Evolutionary conservation across 805 yeast species (phyloP).

Genomic region (Hanseniaspora nectarophila): DNA sequence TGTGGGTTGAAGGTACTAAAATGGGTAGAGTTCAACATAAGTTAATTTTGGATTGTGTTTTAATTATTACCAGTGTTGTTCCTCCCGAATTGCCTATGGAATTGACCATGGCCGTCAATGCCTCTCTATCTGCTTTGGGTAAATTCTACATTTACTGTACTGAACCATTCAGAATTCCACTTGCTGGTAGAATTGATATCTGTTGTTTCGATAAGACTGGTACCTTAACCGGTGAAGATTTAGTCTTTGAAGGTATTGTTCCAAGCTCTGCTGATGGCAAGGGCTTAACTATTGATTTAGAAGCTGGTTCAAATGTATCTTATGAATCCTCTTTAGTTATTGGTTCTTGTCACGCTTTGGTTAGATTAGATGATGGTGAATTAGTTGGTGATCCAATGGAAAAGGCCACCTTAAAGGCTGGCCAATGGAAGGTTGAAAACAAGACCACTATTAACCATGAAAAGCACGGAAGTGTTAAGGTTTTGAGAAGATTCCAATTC

Average conservation of each 20-base stretch:
- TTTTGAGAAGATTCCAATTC: conserved; percentile 90
- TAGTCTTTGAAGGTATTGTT: conserved; percentile 91
- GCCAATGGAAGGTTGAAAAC: conserved; percentile 70
- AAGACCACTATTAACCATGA: conserved; percentile 57
- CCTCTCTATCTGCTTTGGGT: conserved; percentile 74
- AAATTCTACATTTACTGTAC: conserved; percentile 90
- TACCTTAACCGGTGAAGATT: conserved; percentile 91
- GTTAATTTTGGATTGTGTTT: conserved; percentile 85
- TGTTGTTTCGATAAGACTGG: conserved; percentile 99
- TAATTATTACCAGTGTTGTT: conserved; percentile 92
- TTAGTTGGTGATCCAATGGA: conserved; percentile 99
- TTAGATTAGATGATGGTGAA: conserved; percentile 88
- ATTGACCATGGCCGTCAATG: conserved; percentile 93
- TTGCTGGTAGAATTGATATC: conserved; percentile 94
- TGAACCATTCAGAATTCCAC: conserved; percentile 95
- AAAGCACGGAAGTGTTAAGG: conserved; percentile 40
- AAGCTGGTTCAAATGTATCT: conserved; percentile 48
- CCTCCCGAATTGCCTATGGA: conserved; percentile 99
- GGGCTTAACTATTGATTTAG: conserved; percentile 39
- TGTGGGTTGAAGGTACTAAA: conserved; percentile 93
- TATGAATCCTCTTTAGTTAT: conserved; percentile 55
- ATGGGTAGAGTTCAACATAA: conserved; percentile 94
- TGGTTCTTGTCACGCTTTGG: conserved; percentile 95
- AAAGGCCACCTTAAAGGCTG: conserved; percentile 81
- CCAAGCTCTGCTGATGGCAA: conserved; percentile 46